Evolutionary conservation across 495 filamentous ascomycete genomes (phyloP).

Genomic region (Tuber microsphaerosporum): DNA sequence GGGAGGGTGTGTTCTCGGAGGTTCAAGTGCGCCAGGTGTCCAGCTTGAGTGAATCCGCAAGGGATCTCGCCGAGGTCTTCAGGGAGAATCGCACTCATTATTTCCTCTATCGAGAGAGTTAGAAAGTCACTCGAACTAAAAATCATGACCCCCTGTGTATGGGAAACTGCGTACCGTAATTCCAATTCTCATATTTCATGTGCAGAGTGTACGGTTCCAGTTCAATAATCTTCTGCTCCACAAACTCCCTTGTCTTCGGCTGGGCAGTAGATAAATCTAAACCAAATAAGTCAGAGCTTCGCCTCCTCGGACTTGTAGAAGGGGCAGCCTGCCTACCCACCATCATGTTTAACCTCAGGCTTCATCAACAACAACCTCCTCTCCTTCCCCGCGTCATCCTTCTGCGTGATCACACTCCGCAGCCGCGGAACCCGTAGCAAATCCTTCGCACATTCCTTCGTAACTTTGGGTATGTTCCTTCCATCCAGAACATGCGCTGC

Average conservation of each 20-base stretch:
- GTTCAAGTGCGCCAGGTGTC: constrained; percentile 90
- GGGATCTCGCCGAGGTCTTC: constrained; percentile 66
- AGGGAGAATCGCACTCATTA: constrained; percentile 71
- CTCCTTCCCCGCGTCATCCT: constrained; percentile 48
- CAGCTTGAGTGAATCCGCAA: constrained; percentile 75
- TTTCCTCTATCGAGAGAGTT: constrained; percentile 54
- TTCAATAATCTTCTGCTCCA: constrained; percentile 57
- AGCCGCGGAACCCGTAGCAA: constrained; percentile 57
- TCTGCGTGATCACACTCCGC: constrained; percentile 50
- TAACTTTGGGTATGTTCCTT: constrained; percentile 61
- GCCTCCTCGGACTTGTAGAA: not conserved
- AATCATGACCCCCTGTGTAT: not conserved
- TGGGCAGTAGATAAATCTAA: constrained; percentile 71
- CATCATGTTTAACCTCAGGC: constrained; percentile 60
- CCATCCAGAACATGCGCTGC: constrained; percentile 71
- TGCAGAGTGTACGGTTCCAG: constrained; percentile 66
- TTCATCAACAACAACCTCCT: constrained; percentile 68
- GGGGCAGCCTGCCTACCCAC: constrained; percentile 45
- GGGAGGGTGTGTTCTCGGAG: constrained; percentile 70
- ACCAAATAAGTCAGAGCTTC: constrained; percentile 25
- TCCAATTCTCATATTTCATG: constrained; percentile 81
- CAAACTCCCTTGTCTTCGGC: constrained; percentile 57
- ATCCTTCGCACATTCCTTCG: constrained; percentile 56
- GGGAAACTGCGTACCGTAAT: constrained; percentile 53
- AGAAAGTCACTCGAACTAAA: constrained; percentile 4